Conservation (phyloP, 202 grass and related monocot genomes). For the Carex arenaria region DNA sequence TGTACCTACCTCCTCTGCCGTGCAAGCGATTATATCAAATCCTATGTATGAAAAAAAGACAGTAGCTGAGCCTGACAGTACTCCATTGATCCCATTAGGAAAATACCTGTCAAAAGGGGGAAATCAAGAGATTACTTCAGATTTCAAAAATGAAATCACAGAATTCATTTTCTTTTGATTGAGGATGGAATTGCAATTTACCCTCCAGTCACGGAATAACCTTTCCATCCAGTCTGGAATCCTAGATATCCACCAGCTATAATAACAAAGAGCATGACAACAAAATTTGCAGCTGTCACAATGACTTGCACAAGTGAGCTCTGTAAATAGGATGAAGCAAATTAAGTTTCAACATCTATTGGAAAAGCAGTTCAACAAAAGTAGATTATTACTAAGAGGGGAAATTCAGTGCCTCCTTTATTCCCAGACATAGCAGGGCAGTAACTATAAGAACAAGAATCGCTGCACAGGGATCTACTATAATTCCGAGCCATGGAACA, state of each 20-base stretch:
- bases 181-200: slow-evolving; percentile 29
- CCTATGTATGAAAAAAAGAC: slow-evolving; percentile 78
- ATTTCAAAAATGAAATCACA: slow-evolving; percentile 19
- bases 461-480: slow-evolving; percentile 86
- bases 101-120: slow-evolving; percentile 46
- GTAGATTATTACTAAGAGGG: neutral
- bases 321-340: slow-evolving; percentile 32
- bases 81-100: slow-evolving; percentile 54
- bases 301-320: slow-evolving; percentile 69
- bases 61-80: slow-evolving; percentile 69
- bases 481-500: slow-evolving; percentile 50
- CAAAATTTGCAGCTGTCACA: slow-evolving; percentile 61
- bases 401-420: slow-evolving; percentile 58
- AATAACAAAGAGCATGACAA: slow-evolving; percentile 60
- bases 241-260: slow-evolving; percentile 62
- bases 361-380: slow-evolving; percentile 6
- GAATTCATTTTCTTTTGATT: slow-evolving; percentile 1
- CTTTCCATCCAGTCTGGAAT: slow-evolving; percentile 57
- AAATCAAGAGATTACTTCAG: neutral
- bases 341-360: slow-evolving; percentile 1
- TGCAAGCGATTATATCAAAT: slow-evolving; percentile 61
- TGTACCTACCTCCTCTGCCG: slow-evolving; percentile 62
- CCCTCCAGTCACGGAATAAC: slow-evolving; percentile 50
- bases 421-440: slow-evolving; percentile 71
- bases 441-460: slow-evolving; percentile 82